Evolutionary conservation across 2,329 filamentous ascomycete genomes (phyloP).

Genomic region (Aspergillus fijiensis): DNA sequence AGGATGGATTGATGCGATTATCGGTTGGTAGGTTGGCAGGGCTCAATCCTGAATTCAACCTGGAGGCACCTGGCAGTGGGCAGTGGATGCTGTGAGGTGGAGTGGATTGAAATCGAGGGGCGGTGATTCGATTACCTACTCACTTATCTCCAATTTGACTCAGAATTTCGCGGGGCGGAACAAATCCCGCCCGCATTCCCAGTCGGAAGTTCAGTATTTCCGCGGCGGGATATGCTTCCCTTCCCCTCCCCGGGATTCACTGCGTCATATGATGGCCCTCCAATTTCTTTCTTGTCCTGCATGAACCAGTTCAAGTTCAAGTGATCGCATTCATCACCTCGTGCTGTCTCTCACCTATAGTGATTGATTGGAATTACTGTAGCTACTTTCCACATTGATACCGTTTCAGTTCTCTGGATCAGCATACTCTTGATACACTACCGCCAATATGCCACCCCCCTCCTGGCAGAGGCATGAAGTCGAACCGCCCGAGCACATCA

Average conservation of each 20-base stretch:
- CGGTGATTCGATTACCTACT: not conserved
- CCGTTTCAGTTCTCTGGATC: too few relatives aligned
- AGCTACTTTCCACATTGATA: not conserved
- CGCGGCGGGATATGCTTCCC: not conserved
- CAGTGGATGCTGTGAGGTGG: not conserved
- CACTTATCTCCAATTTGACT: too few relatives aligned
- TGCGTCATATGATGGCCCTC: not conserved
- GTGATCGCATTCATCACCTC: not conserved
- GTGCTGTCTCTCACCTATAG: not conserved
- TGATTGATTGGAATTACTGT: not conserved
- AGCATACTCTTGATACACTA: not conserved
- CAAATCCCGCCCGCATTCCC: not conserved
- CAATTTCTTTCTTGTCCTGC: not conserved
- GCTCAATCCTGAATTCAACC: not conserved
- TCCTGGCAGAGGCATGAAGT: conserved; percentile 39
- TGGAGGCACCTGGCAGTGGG: too few relatives aligned
- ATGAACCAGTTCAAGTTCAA: too few relatives aligned
- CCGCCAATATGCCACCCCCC: conserved; percentile 42
- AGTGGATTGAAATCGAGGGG: not conserved
- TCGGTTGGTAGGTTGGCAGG: not conserved
- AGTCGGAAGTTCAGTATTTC: not conserved
- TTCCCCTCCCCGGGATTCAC: not conserved
- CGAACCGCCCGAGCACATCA: conserved; percentile 45
- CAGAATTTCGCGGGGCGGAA: not conserved
- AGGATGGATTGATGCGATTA: too few relatives aligned